Evolutionary conservation across 1,284 basidiomycete genomes (phyloP), one percentile per base, ranked within the genome.

Genomic region (Spongispora temasekensis): DNA sequence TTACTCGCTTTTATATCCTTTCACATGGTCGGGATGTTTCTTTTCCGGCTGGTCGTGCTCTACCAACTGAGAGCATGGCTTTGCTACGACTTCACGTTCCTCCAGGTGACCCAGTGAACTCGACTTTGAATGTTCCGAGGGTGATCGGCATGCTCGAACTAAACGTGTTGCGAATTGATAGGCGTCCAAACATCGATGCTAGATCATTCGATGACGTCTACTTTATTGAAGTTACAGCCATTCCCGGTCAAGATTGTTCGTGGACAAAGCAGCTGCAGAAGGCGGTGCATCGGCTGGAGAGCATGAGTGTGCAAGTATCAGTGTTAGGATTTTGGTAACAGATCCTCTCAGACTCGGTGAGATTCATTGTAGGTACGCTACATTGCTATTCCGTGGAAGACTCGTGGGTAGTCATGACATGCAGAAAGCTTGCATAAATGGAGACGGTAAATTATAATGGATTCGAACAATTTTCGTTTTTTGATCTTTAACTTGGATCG

Each of bases 1-100:
- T 76, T 56, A 90, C 88, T 6, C 83, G 86, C 21, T 90, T 90
- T 72, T 87, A 82, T 65, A 72, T 88, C 53, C 60, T 89, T 60
- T 73, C 81, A 4, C 71, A 73, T 27, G 75, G 76, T 10, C 64
- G 62, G 40, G 66, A 76, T n/a, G 64, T 61, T 35, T 62, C 60
- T 27, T 61, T 77, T 13, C 75, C 76, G 0, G 64, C 62, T 44
- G 60, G 58, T 32, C 53, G 42, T 28, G 28, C 50, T 32, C 52
- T 44, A 17, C 25, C 55, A 40, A 35, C 53, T 17, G 73, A 70
- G 55, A 65, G 64, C 48, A 72, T 73, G 59, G 82, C 80, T 32
- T 67, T 84, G 19, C 59, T 84, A 50, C 79, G 82, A 28, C 56
- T 83, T 12, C 65, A 61, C 10, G 21, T 51, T 30, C 53, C 53